A percentile compares a stretch with the other conserved stretches of the same genome.
These are phyloP conservation scores for Amoebophrya sp. DNA, from an alignment of 169 alveolate species.

Conservation along the genomic window DNA sequence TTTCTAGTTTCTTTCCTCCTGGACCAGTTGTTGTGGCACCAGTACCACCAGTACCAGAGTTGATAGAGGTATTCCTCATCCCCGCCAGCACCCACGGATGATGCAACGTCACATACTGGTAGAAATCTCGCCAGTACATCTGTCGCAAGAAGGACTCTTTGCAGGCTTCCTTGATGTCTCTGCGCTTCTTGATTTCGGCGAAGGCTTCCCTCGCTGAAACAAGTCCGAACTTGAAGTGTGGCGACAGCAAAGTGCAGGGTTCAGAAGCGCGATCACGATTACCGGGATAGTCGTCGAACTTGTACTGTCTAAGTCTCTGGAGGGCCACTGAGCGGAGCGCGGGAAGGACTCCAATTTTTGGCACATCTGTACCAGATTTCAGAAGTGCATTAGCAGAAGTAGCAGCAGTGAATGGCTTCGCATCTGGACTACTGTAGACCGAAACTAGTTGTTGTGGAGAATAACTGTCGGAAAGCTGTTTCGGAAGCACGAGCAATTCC, in stretches of 20 bases:
- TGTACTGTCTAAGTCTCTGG: neutral
- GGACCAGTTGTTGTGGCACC: too few relatives aligned
- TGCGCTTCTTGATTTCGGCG: neutral
- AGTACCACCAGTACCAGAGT: too few relatives aligned
- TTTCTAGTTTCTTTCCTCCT: too few relatives aligned
- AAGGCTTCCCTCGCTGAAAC: neutral
- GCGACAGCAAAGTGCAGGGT: neutral
- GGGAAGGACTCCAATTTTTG: neutral
- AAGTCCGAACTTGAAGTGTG: neutral
- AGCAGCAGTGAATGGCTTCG: neutral
- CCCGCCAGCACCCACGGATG: neutral
- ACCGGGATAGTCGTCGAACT: neutral
- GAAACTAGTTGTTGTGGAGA: too few relatives aligned
- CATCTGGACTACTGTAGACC: neutral
- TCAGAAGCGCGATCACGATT: neutral
- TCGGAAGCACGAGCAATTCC: neutral
- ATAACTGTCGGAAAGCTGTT: neutral
- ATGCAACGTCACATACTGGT: neutral
- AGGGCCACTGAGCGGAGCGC: neutral
- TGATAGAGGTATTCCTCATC: neutral
- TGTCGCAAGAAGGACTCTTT: neutral
- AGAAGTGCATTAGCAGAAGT: neutral
- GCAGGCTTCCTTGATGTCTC: neutral
- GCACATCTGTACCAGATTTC: neutral
- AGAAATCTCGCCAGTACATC: slow-evolving; percentile 6